Evolutionary conservation across 306 rosid species (phyloP).

Genomic region (Biancaea sappan): DNA sequence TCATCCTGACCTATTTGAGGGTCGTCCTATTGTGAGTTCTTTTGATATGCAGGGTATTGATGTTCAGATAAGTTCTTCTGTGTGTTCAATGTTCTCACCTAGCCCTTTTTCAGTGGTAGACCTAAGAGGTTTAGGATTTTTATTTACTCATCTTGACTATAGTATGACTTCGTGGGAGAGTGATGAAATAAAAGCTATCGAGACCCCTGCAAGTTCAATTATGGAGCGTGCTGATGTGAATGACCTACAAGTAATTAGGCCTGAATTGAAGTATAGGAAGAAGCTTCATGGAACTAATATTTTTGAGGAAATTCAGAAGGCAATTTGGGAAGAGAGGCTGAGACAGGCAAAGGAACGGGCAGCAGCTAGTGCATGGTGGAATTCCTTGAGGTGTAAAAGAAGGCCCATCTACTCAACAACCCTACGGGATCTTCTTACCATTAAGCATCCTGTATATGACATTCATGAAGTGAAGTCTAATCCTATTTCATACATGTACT

Average conservation of each 20-base stretch:
- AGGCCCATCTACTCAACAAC: constrained; percentile 74
- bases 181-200: constrained; percentile 82
- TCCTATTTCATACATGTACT: constrained; percentile 71
- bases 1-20: constrained; percentile 98
- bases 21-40: constrained; percentile 98
- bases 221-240: constrained; percentile 52
- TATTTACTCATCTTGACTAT: constrained; percentile 86
- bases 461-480: constrained; percentile 66
- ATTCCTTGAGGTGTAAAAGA: constrained; percentile 80
- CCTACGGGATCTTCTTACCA: constrained; percentile 73
- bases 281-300: constrained; percentile 73
- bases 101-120: constrained; percentile 68
- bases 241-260: constrained; percentile 60
- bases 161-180: constrained; percentile 93
- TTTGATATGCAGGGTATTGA: constrained; percentile 84
- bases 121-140: constrained; percentile 74
- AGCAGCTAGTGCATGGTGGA: constrained; percentile 95
- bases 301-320: constrained; percentile 84
- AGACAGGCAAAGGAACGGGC: constrained; percentile 74
- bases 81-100: constrained; percentile 70
- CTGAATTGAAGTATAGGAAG: constrained; percentile 53
- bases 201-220: constrained; percentile 70
- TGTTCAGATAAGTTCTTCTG: constrained; percentile 75
- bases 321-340: constrained; percentile 85
- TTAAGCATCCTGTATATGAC: constrained; percentile 77